Evolutionary conservation across 192 early-diverging fungal genomes (phyloP).

Genomic region (Gamsiella multidivaricata): DNA sequence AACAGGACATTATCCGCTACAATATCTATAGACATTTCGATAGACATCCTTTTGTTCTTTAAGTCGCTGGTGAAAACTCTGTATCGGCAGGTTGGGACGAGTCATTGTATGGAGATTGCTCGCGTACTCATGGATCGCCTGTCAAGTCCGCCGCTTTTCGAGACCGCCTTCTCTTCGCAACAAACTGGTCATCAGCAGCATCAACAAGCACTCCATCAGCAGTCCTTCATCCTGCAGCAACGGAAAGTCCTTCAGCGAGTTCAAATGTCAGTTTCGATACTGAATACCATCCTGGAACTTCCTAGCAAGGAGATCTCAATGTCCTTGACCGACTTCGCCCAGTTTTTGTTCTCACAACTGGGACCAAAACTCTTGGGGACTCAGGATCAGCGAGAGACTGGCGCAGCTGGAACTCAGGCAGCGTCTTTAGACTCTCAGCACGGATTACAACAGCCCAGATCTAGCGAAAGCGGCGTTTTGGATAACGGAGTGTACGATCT

Average conservation of each 20-base stretch:
- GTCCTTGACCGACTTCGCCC: slow-evolving; percentile 13
- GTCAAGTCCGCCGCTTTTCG: slow-evolving; percentile 18
- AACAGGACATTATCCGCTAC: too few relatives aligned
- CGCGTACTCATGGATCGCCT: slow-evolving; percentile 36
- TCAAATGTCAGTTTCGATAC: slow-evolving; percentile 21
- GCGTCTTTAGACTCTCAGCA: background rate
- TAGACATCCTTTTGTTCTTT: slow-evolving; percentile 38
- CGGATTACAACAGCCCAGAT: background rate
- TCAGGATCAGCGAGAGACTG: background rate
- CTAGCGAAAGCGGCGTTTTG: background rate
- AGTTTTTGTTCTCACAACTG: slow-evolving; percentile 34
- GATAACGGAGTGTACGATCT: slow-evolving; percentile 41
- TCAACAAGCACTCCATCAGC: slow-evolving; percentile 16
- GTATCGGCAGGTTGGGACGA: slow-evolving; percentile 21
- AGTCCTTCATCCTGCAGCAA: slow-evolving; percentile 16
- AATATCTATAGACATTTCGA: slow-evolving; percentile 25
- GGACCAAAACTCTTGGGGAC: slow-evolving; percentile 28
- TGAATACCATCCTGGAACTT: slow-evolving; percentile 25
- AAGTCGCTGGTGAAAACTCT: slow-evolving; percentile 21
- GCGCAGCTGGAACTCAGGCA: background rate
- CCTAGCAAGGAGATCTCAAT: slow-evolving; percentile 32
- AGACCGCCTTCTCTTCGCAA: slow-evolving; percentile 4
- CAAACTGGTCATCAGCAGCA: background rate
- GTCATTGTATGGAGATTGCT: slow-evolving; percentile 34
- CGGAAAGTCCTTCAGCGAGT: slow-evolving; percentile 20